Conservation (phyloP, 2,329 filamentous ascomycete species). For the Catunica adiposa region DNA sequence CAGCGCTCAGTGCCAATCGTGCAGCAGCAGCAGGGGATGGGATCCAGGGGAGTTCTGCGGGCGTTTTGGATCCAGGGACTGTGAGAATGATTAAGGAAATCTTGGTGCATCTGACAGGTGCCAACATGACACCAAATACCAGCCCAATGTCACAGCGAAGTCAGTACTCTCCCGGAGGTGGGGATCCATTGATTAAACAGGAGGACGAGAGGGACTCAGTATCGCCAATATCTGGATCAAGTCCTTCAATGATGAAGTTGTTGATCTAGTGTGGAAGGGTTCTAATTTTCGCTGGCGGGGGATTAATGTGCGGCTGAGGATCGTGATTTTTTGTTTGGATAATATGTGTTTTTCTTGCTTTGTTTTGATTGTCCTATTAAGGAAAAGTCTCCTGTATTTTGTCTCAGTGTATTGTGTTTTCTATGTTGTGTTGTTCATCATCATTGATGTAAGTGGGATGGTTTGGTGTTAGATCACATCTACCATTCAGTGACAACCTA, state of each 20-base stretch:
- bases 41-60: background rate
- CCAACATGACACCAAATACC: background rate
- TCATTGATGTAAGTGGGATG: background rate
- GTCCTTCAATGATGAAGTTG: background rate
- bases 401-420: conserved; percentile 4
- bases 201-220: background rate
- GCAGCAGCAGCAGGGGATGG: background rate
- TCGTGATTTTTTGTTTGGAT: background rate
- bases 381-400: background rate
- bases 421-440: background rate
- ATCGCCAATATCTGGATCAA: background rate
- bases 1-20: background rate
- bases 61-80: background rate
- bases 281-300: background rate
- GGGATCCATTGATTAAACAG: background rate
- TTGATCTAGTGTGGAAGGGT: background rate
- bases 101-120: background rate
- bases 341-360: background rate
- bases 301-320: background rate
- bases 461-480: background rate
- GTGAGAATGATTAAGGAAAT: background rate
- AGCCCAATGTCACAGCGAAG: background rate
- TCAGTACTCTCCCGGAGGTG: background rate
- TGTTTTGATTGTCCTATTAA: background rate
- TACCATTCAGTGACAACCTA: background rate